Conservation (phyloP, 1,139 yeast genomes). For the Suhomyces kunorum region DNA sequence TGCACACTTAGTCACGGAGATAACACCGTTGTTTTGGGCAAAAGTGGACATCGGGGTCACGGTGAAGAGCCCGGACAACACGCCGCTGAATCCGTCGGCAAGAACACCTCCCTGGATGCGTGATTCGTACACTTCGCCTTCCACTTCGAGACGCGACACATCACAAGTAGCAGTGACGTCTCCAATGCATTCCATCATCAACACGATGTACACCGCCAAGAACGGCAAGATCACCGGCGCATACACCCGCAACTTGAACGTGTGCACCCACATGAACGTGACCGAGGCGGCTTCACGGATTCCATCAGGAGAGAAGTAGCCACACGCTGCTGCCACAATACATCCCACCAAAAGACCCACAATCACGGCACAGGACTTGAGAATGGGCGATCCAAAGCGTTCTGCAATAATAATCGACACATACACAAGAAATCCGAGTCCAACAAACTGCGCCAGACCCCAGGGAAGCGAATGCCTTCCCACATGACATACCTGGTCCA, state of each 20-base stretch:
- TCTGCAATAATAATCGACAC: constrained; percentile 72
- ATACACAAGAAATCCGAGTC: constrained; percentile 82
- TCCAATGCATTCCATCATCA: constrained; percentile 91
- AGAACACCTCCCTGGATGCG: constrained; percentile 90
- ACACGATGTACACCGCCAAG: constrained; percentile 74
- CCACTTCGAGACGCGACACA: constrained; percentile 80
- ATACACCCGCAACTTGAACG: constrained; percentile 71
- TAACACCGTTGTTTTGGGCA: constrained; percentile 94
- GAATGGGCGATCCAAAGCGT: constrained; percentile 89
- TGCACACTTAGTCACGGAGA: constrained; percentile 87
- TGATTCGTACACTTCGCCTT: constrained; percentile 76
- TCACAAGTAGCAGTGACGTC: constrained; percentile 92
- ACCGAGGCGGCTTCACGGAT: constrained; percentile 78
- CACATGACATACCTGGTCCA: constrained; percentile 43
- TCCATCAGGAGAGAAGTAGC: constrained; percentile 60
- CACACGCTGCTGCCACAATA: constrained; percentile 88
- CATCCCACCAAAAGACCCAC: constrained; percentile 83
- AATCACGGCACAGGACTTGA: constrained; percentile 91
- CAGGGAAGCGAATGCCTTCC: constrained; percentile 59
- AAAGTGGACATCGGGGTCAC: constrained; percentile 84
- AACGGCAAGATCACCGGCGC: constrained; percentile 85
- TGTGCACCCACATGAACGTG: constrained; percentile 84
- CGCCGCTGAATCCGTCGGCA: constrained; percentile 76
- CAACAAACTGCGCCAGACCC: constrained; percentile 86
- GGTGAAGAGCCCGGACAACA: constrained; percentile 71